Evolutionary conservation across 2,329 filamentous ascomycete genomes (phyloP).

Genomic region (Sclerotiophoma versabilis): DNA sequence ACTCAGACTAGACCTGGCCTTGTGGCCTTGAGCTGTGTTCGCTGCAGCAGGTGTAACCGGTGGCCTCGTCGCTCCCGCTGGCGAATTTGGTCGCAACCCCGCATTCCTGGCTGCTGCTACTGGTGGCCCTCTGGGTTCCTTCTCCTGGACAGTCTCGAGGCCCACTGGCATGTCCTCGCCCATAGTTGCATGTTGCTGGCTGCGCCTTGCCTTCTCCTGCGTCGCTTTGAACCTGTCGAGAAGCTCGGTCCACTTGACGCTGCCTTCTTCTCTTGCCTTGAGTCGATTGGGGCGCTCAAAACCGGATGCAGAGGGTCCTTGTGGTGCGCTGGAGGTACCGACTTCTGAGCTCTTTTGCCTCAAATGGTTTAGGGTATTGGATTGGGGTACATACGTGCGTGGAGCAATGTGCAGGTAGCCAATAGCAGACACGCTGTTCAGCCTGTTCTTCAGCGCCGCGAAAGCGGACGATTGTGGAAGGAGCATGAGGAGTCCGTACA

Average conservation of each 20-base stretch:
- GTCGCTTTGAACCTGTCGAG: constrained; percentile 93
- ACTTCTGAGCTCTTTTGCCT: constrained; percentile 53
- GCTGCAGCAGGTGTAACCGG: constrained; percentile 25
- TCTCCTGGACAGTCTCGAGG: constrained; percentile 37
- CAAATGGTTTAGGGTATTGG: constrained; percentile 49
- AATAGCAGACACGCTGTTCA: constrained; percentile 97
- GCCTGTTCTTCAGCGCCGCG: constrained; percentile 91
- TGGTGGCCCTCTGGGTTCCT: constrained; percentile 35
- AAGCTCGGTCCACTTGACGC: constrained; percentile 89
- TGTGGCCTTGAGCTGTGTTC: constrained; percentile 37
- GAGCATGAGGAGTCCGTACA: constrained; percentile 96
- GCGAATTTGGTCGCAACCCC: constrained; percentile 31
- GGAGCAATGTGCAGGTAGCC: constrained; percentile 88
- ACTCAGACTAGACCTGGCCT: constrained; percentile 52
- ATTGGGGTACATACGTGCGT: constrained; percentile 68
- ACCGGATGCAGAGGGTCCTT: constrained; percentile 47
- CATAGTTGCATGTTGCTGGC: constrained; percentile 62
- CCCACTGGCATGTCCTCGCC: constrained; percentile 39
- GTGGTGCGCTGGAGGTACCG: constrained; percentile 44
- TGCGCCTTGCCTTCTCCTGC: constrained; percentile 82
- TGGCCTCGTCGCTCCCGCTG: constrained; percentile 31
- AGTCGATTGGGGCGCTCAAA: constrained; percentile 69
- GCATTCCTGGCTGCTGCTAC: constrained; percentile 36
- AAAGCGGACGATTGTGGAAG: constrained; percentile 98
- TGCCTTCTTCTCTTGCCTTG: constrained; percentile 80